These are phyloP conservation scores for Penicillium antarcticum DNA, from an alignment of 495 filamentous ascomycete species.

Conservation along the genomic window DNA sequence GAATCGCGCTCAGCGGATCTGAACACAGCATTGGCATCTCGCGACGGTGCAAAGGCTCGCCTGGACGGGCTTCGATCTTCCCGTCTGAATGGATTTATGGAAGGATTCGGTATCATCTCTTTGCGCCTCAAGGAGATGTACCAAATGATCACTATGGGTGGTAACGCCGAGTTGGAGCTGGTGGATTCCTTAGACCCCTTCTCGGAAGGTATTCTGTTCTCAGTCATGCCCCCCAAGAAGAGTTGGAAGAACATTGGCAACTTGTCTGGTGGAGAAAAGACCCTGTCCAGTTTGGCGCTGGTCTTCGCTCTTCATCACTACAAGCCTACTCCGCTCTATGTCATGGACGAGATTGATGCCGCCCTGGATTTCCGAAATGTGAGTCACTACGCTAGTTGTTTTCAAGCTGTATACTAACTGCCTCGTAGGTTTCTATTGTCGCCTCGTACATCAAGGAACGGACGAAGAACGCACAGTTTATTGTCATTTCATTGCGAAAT, in stretches of 20 bases:
- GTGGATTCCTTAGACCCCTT: slow-evolving; percentile 96
- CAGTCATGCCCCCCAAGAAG: slow-evolving; percentile 99
- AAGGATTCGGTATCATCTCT: slow-evolving; percentile 93
- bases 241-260: slow-evolving; percentile 99
- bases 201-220: slow-evolving; percentile 93
- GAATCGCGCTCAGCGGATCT: slow-evolving; percentile 77
- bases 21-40: slow-evolving; percentile 64
- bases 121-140: slow-evolving; percentile 98
- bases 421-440: slow-evolving; percentile 83
- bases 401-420: slow-evolving; percentile 10
- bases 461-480: slow-evolving; percentile 98
- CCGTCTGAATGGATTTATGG: slow-evolving; percentile 96
- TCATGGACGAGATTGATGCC: slow-evolving; percentile 99
- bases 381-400: slow-evolving; percentile 34
- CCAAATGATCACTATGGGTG: slow-evolving; percentile 99
- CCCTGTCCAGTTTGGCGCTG: slow-evolving; percentile 84
- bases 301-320: slow-evolving; percentile 98
- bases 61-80: slow-evolving; percentile 87
- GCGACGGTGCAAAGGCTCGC: slow-evolving; percentile 83
- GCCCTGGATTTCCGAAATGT: slow-evolving; percentile 97
- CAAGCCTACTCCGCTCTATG: slow-evolving; percentile 94
- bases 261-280: slow-evolving; percentile 94
- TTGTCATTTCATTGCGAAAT: slow-evolving; percentile 95
- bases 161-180: slow-evolving; percentile 94
- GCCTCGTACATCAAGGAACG: slow-evolving; percentile 98